Evolutionary conservation across 2,329 filamentous ascomycete species (phyloP), one percentile per base, ranked within the genome.

Genomic region (Dactylellina drechsleri): DNA sequence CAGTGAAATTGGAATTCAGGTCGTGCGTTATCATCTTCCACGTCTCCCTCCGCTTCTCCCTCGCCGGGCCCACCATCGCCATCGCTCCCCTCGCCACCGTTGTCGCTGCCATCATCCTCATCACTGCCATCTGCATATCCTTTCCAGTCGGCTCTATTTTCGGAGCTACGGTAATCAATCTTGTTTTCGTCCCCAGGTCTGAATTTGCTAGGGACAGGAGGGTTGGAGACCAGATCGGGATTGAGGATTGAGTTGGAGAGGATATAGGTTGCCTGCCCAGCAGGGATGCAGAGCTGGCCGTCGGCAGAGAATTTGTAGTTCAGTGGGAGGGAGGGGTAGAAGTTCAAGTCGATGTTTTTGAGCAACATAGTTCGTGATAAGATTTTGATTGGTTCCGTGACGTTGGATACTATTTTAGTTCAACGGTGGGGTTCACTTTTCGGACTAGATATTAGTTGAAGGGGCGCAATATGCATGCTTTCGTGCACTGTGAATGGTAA

Each of bases 1-100:
- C 71, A 75, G 18, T 75, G 71, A 18, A 75, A 75, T 40, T 75
- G 71, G 45, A 75, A 75, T 47, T 75, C 71, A n/a, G 71, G 58
- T 12, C 71, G 20, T n/a, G 64, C 52, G 53, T 66, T 75, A 45
- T 75, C 71, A 3, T 75, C 71, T 12, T 75, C 71, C 4, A 75
- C 71, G 31, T 75, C 71, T 7, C 54, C 71, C 28, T 75, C 71
- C 2, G 41, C 58, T 28, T 65, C 57, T 40, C 23, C 61, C 6
- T 53, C 61, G 1, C n/a, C 40, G 2, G 8, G 26, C 0, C 12
- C 50, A 7, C 16, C 20, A 20, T 60, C 45, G 2, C 52, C 68
- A 18, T 62, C 53, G n/a, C 52, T 66, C 28, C 8, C 65, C 26
- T 61, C 45, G 6, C 18, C 20, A 16, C 20, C 36, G 12, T 56